phyloP scores from a whole-genome alignment of 2,329 filamentous ascomycete genomes.

The Albifimbria verrucaria region DNA sequence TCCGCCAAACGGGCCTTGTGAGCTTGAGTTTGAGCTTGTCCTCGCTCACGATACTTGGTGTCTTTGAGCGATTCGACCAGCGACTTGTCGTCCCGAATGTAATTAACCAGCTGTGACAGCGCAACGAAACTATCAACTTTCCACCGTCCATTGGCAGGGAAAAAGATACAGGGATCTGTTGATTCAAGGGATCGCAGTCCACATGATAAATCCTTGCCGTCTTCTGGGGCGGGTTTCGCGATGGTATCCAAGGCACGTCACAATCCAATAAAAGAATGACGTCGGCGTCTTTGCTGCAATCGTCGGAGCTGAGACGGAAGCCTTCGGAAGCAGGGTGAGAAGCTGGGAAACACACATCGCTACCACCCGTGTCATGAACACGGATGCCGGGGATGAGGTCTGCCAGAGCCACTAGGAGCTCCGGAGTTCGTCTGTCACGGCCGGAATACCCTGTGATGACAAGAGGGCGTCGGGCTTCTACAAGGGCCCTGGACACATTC shows the following conservation, averaged over 20 bases:
- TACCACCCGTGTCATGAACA: slow-evolving; percentile 69
- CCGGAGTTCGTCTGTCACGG: slow-evolving; percentile 57
- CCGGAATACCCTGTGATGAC: slow-evolving; percentile 68
- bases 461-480: slow-evolving; percentile 58
- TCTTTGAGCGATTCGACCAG: slow-evolving; percentile 26
- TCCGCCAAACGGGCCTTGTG: neutral
- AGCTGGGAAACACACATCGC: slow-evolving; percentile 72
- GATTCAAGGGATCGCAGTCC: slow-evolving; percentile 59
- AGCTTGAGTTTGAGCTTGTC: neutral
- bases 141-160: slow-evolving; percentile 59
- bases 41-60: neutral
- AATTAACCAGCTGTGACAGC: slow-evolving; percentile 62
- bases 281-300: slow-evolving; percentile 69
- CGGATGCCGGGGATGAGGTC: slow-evolving; percentile 61
- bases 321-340: slow-evolving; percentile 63
- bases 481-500: slow-evolving; percentile 56
- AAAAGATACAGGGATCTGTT: slow-evolving; percentile 68
- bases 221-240: slow-evolving; percentile 51
- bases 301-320: slow-evolving; percentile 66
- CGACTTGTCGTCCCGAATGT: slow-evolving; percentile 45
- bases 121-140: slow-evolving; percentile 59
- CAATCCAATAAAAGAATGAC: slow-evolving; percentile 79
- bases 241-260: slow-evolving; percentile 85
- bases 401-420: slow-evolving; percentile 60
- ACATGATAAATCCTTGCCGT: slow-evolving; percentile 54